These are phyloP conservation scores for Hypoxylon sp. DNA, from an alignment of 2,329 filamentous ascomycete species.

Conservation along the genomic window DNA sequence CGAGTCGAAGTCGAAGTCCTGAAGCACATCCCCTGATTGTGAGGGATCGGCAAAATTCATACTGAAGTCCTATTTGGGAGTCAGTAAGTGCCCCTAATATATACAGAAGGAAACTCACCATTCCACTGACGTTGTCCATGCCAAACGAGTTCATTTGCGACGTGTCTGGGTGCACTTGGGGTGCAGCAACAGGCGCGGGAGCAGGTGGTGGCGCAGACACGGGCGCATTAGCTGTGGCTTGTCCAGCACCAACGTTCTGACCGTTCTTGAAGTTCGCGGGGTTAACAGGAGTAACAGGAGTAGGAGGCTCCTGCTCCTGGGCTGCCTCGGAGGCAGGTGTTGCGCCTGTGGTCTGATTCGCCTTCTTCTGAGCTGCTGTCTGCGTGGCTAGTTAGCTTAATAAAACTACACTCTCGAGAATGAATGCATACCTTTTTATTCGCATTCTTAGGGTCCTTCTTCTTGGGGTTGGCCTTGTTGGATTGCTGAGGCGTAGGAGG, in stretches of 20 bases:
- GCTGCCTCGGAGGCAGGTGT: slow-evolving; percentile 71
- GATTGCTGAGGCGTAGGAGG: slow-evolving; percentile 82
- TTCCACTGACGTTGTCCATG: slow-evolving; percentile 60
- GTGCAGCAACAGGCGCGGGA: slow-evolving; percentile 61
- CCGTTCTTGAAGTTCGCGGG: slow-evolving; percentile 64
- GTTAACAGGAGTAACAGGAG: slow-evolving; percentile 73
- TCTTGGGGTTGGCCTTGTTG: slow-evolving; percentile 82
- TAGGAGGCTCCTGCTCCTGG: slow-evolving; percentile 70
- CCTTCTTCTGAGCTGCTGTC: slow-evolving; percentile 74
- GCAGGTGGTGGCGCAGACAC: slow-evolving; percentile 61
- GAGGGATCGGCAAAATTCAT: slow-evolving; percentile 72
- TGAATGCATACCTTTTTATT: slow-evolving; percentile 75
- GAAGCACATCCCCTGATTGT: slow-evolving; percentile 70
- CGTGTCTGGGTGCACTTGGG: slow-evolving; percentile 64
- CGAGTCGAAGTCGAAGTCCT: slow-evolving; percentile 78
- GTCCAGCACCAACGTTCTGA: slow-evolving; percentile 59
- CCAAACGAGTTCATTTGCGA: slow-evolving; percentile 61
- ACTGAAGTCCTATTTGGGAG: slow-evolving; percentile 58
- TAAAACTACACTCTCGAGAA: slow-evolving; percentile 20
- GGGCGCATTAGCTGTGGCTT: slow-evolving; percentile 60
- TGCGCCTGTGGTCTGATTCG: slow-evolving; percentile 67
- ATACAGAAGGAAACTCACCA: slow-evolving; percentile 58
- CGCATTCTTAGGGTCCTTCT: slow-evolving; percentile 77
- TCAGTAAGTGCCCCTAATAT: slow-evolving; percentile 42
- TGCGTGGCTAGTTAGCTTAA: slow-evolving; percentile 55